A percentile compares a stretch with the other conserved stretches of the same genome.
Evolutionary conservation across 495 filamentous ascomycete genomes (phyloP).

Genomic region (Letharia columbiana): DNA sequence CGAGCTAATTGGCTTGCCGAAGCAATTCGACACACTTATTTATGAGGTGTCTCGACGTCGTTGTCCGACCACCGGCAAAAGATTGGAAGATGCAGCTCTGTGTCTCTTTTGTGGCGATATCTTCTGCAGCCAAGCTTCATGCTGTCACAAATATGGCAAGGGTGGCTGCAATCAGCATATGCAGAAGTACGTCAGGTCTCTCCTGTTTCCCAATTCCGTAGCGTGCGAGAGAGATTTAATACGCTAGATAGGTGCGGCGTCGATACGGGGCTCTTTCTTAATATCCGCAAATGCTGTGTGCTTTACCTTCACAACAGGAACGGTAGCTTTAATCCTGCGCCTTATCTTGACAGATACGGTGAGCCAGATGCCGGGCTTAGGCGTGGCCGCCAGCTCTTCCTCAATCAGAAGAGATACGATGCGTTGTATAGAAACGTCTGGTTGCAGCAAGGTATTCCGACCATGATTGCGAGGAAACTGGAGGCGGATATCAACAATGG

Average conservation of each 20-base stretch:
- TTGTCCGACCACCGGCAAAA: slow-evolving; percentile 85
- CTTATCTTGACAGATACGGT: slow-evolving; percentile 91
- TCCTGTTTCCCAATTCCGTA: slow-evolving; percentile 18
- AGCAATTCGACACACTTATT: slow-evolving; percentile 84
- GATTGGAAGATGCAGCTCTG: slow-evolving; percentile 77
- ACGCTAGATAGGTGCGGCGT: slow-evolving; percentile 61
- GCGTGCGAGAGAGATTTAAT: slow-evolving; percentile 8
- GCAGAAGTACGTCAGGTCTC: slow-evolving; percentile 54
- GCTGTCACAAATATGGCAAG: slow-evolving; percentile 64
- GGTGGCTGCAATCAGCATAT: slow-evolving; percentile 90
- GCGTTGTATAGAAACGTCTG: slow-evolving; percentile 75
- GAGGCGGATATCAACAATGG: slow-evolving; percentile 94
- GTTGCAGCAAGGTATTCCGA: slow-evolving; percentile 81
- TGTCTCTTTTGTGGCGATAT: slow-evolving; percentile 95
- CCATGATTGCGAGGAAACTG: slow-evolving; percentile 75
- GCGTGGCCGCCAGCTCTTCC: slow-evolving; percentile 72
- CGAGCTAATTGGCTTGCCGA: slow-evolving; percentile 86
- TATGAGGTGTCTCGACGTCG: slow-evolving; percentile 78
- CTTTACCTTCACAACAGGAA: slow-evolving; percentile 74
- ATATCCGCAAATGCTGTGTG: slow-evolving; percentile 88
- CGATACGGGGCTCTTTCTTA: slow-evolving; percentile 85
- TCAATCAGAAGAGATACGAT: slow-evolving; percentile 92
- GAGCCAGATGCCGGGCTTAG: slow-evolving; percentile 83
- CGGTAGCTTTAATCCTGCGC: slow-evolving; percentile 77
- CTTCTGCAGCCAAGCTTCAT: slow-evolving; percentile 88